Evolutionary conservation across 441 rosid species (phyloP), one percentile per base, ranked within the genome.

Genomic region (Erysimum cheiri): DNA sequence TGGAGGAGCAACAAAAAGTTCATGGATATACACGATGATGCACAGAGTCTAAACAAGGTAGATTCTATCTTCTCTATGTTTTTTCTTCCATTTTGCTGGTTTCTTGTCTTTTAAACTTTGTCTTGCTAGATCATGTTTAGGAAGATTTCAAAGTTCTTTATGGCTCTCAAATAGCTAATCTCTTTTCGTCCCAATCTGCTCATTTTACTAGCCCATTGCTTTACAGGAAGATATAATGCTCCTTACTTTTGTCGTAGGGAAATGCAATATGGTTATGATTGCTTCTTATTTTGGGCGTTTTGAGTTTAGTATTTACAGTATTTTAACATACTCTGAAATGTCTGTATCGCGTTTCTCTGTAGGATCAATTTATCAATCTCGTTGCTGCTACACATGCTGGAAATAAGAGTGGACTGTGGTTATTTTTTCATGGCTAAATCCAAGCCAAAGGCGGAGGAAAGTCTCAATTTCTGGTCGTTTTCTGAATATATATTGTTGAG

Each of bases 41-140:
- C 8, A 5, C 22, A 29, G 47, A 43, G 8, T 31, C 59, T 39
- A 24, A 56, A 69, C 75, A 63, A 70, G 79, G 79, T 75, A 62
- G 46, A 37, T 17, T 14, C 4, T 66, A 9, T 52, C 13, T 41
- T 43, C 44, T 35, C 10, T 67, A 6, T 72, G 35, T 22, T 40
- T 12, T 6, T 12, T 1, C 17, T 3, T 28, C 14, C 10, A 2
- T 8, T 19, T 41, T 17, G 8, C 32, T 54, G 15, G 22, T 58
- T 32, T 58, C 7, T 39, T 59, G 47, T 9, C 43, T 37, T 19
- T 17, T 0, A 28, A 36, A 47, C n/a, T 13, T 73, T 32, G 56
- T 52, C 14, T 53, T 52, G 64, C 12, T 43, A 44, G 57, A 26
- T 33, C 14, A 60, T 59, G 13, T 41, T 50, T 50, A 59, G 29